phyloP scores from a whole-genome alignment of 1,284 basidiomycete genomes.

The Apiotrichum porosum region DNA sequence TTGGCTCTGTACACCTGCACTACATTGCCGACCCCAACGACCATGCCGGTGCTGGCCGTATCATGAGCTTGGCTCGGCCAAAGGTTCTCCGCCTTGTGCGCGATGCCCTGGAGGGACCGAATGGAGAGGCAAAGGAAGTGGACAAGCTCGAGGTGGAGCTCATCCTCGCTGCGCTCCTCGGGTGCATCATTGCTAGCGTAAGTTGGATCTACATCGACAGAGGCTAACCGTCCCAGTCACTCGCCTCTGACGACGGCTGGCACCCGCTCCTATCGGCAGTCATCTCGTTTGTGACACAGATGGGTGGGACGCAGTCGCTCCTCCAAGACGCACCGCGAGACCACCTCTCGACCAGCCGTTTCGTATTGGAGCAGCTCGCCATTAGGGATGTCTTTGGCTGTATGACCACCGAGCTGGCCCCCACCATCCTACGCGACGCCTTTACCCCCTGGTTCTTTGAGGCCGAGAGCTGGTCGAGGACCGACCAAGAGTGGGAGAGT shows the following conservation, averaged over 20 bases:
- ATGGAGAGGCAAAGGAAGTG: conserved; percentile 22
- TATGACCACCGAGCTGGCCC: conserved; percentile 42
- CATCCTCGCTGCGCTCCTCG: conserved; percentile 38
- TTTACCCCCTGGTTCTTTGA: conserved; percentile 47
- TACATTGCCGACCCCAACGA: conserved; percentile 33
- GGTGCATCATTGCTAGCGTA: conserved; percentile 43
- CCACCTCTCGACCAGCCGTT: conserved; percentile 35
- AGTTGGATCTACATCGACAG: conserved; percentile 9
- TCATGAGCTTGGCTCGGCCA: conserved; percentile 27
- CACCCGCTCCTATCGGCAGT: conserved; percentile 41
- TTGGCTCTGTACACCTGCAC: conserved; percentile 41
- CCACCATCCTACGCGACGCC: conserved; percentile 36
- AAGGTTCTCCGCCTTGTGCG: conserved; percentile 31
- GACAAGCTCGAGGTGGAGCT: conserved; percentile 37
- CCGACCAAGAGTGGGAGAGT: conserved; percentile 41
- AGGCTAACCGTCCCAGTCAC: conserved; percentile 23
- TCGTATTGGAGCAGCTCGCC: conserved; percentile 45
- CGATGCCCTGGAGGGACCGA: conserved; percentile 23
- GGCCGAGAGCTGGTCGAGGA: conserved; percentile 34
- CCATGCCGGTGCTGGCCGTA: conserved; percentile 32
- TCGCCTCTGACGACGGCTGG: conserved; percentile 45
- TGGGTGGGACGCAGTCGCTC: conserved; percentile 41
- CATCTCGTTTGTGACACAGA: conserved; percentile 33
- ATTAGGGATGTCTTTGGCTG: conserved; percentile 46
- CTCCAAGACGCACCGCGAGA: conserved; percentile 32